Percentiles rank a stretch among this genome's conserved stretches.
Evolutionary conservation across 1,284 basidiomycete genomes (phyloP).

Genomic region (Leccinum brunneo-olivaceum): DNA sequence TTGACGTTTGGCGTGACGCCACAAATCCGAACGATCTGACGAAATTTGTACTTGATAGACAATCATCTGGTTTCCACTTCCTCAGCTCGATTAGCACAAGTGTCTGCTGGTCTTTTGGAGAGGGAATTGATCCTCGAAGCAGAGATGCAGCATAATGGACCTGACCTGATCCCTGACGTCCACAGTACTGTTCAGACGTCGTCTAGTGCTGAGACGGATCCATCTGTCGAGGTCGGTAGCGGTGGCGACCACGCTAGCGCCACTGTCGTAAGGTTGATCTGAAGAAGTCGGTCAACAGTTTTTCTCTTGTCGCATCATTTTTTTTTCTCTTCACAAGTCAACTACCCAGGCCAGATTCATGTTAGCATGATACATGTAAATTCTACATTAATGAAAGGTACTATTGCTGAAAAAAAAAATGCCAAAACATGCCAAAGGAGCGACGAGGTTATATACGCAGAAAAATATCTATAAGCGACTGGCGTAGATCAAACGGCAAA

Average conservation of each 20-base stretch:
- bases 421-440: conserved; percentile 16
- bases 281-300: neutral
- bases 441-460: conserved; percentile 5
- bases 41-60: conserved; percentile 28
- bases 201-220: neutral
- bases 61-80: conserved; percentile 40
- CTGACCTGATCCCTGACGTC: neutral
- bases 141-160: conserved; percentile 1
- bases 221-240: neutral
- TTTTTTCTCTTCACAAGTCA: conserved; percentile 1
- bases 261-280: neutral
- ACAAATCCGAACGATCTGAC: neutral
- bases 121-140: conserved; percentile 1
- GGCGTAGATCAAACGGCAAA: conserved; percentile 12
- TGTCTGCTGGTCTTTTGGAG: conserved; percentile 1
- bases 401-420: conserved; percentile 4
- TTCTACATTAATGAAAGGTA: conserved; percentile 29
- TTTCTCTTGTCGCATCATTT: neutral
- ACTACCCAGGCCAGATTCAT: conserved; percentile 8
- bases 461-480: conserved; percentile 9
- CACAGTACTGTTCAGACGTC: neutral
- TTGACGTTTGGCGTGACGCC: conserved; percentile 6
- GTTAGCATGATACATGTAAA: conserved; percentile 24
- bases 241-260: neutral
- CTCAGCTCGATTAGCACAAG: conserved; percentile 5